Evolutionary conservation across 2,329 filamentous ascomycete species (phyloP).

Genomic region (Aspergillus bombycis): DNA sequence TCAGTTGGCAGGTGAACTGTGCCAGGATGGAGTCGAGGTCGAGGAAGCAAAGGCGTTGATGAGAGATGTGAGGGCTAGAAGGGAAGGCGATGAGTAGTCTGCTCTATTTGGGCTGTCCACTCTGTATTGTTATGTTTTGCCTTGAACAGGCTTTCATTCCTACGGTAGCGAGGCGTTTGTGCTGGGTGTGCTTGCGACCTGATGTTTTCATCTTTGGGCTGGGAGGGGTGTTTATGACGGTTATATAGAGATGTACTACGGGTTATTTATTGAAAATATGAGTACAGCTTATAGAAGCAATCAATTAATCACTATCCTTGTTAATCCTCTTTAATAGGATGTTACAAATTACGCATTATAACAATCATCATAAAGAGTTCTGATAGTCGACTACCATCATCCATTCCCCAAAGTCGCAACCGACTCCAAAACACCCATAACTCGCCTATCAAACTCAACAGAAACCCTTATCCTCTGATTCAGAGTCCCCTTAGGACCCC

Average conservation of each 20-base stretch:
- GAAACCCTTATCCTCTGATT: slow-evolving; percentile 16
- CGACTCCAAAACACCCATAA: slow-evolving; percentile 23
- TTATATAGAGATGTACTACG: slow-evolving; percentile 1
- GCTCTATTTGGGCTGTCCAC: too few species aligned
- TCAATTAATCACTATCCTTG: neutral
- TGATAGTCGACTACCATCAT: neutral
- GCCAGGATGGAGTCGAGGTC: slow-evolving; percentile 93
- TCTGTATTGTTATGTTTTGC: neutral
- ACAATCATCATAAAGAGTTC: neutral
- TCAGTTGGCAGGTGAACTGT: slow-evolving; percentile 84
- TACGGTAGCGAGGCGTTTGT: slow-evolving; percentile 16
- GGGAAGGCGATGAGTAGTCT: slow-evolving; percentile 53
- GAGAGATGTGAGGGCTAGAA: slow-evolving; percentile 77
- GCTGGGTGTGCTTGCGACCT: neutral
- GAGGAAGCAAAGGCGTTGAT: slow-evolving; percentile 95
- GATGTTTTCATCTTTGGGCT: neutral
- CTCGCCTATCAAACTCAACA: slow-evolving; percentile 32
- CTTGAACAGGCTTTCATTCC: slow-evolving; percentile 1
- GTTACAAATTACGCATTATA: neutral
- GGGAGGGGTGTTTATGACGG: neutral
- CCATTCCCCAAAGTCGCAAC: slow-evolving; percentile 4
- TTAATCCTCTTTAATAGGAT: neutral
- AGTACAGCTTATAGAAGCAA: neutral
- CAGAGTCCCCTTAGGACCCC: too few species aligned
- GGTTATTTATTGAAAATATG: neutral